Conservation (phyloP, 345 rosid genomes). For the Acer negundo region DNA sequence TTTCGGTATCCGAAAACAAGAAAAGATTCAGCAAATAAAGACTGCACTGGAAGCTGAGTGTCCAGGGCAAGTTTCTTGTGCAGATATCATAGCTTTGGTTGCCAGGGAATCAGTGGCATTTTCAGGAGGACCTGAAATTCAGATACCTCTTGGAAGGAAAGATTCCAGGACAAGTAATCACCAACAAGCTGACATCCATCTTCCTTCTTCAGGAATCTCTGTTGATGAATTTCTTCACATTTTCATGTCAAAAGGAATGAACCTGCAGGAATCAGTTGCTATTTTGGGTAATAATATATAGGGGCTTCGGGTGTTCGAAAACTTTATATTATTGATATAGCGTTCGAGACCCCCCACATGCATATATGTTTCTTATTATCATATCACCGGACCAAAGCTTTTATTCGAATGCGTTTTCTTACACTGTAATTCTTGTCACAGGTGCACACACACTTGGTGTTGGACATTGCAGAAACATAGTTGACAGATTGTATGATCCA, state of each 20-base stretch:
- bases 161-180: slow-evolving; percentile 31
- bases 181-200: slow-evolving; percentile 24
- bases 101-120: slow-evolving; percentile 39
- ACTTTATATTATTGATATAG: too few species aligned
- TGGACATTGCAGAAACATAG: slow-evolving; percentile 35
- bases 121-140: slow-evolving; percentile 38
- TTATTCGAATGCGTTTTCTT: neutral
- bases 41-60: slow-evolving; percentile 21
- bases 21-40: slow-evolving; percentile 31
- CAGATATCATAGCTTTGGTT: slow-evolving; percentile 42
- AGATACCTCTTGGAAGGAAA: slow-evolving; percentile 41
- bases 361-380: too few species aligned
- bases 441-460: slow-evolving; percentile 31
- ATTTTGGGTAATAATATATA: slow-evolving; percentile 25
- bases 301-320: neutral
- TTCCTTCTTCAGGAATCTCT: slow-evolving; percentile 31
- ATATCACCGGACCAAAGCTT: too few species aligned
- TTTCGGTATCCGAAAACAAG: slow-evolving; percentile 34
- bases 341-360: too few species aligned
- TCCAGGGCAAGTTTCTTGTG: slow-evolving; percentile 39
- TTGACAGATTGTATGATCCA: slow-evolving; percentile 17
- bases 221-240: slow-evolving; percentile 29
- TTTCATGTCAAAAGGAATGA: slow-evolving; percentile 36
- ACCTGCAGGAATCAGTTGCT: slow-evolving; percentile 35
- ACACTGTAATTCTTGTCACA: slow-evolving; percentile 2